phyloP scores from a whole-genome alignment of 1,284 basidiomycete genomes.

The Cryptococcus sp. region DNA sequence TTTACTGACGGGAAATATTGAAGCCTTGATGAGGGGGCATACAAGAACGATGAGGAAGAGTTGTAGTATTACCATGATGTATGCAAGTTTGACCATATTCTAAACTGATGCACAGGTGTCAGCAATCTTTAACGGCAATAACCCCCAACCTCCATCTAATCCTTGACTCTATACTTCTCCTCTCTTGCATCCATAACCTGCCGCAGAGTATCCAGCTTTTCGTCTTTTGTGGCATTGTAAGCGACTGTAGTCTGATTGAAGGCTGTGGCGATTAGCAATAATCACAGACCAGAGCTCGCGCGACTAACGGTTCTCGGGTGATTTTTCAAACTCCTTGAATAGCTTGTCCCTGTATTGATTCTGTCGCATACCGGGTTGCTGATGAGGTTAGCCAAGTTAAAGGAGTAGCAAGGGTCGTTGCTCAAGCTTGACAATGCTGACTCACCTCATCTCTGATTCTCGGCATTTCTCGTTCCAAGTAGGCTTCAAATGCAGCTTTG shows the following conservation, averaged over 20 bases:
- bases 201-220: constrained; percentile 67
- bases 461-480: constrained; percentile 82
- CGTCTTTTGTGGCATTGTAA: constrained; percentile 78
- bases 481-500: constrained; percentile 91
- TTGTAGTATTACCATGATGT: too few species aligned
- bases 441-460: constrained; percentile 64
- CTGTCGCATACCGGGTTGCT: constrained; percentile 46
- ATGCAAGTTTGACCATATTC: too few species aligned
- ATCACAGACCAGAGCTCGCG: neutral
- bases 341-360: constrained; percentile 47
- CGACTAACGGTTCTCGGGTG: constrained; percentile 45
- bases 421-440: neutral
- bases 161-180: constrained; percentile 38
- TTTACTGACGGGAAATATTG: constrained; percentile 22
- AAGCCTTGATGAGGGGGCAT: too few species aligned
- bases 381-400: neutral
- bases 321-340: constrained; percentile 48
- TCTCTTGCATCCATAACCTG: constrained; percentile 44
- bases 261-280: constrained; percentile 50
- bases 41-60: too few species aligned
- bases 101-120: too few species aligned
- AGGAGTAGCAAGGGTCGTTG: neutral
- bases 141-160: neutral
- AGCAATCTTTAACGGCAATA: too few species aligned
- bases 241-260: constrained; percentile 72